Conservation (phyloP, 176 grass and related monocot species). For the Pharus latifolius region DNA sequence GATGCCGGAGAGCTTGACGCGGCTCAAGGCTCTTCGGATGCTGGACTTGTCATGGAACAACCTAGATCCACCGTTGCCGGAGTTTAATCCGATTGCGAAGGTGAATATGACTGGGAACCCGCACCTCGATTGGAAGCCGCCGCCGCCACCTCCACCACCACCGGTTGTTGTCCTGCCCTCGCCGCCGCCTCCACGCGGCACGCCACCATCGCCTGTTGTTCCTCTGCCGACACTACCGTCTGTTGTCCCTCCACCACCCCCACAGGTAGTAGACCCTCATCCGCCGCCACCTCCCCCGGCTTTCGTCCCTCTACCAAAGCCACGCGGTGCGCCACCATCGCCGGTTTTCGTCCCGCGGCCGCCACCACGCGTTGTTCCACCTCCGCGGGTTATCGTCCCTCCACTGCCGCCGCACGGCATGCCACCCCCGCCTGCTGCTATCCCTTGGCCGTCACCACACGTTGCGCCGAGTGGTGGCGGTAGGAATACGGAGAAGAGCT, state of each 20-base stretch:
- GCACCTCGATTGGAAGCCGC: neutral
- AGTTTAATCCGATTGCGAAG: neutral
- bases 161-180: neutral
- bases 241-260: neutral
- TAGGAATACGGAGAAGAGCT: neutral
- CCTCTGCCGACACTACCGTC: neutral
- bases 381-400: neutral
- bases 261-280: neutral
- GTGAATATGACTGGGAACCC: neutral
- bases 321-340: too few species aligned
- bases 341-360: too few species aligned
- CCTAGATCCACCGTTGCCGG: too few species aligned
- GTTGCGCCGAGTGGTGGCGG: neutral
- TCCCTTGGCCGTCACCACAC: neutral
- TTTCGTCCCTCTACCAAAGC: too few species aligned
- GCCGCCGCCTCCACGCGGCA: too few species aligned
- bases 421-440: neutral
- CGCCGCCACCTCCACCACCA: too few species aligned
- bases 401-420: neutral
- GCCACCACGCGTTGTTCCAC: too few species aligned
- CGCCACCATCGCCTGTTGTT: too few species aligned
- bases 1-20: too few species aligned
- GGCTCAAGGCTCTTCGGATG: too few species aligned
- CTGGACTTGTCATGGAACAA: neutral
- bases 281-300: too few species aligned